Conservation (phyloP, 257 asterid genomes). For the Fraxinus anomala region DNA sequence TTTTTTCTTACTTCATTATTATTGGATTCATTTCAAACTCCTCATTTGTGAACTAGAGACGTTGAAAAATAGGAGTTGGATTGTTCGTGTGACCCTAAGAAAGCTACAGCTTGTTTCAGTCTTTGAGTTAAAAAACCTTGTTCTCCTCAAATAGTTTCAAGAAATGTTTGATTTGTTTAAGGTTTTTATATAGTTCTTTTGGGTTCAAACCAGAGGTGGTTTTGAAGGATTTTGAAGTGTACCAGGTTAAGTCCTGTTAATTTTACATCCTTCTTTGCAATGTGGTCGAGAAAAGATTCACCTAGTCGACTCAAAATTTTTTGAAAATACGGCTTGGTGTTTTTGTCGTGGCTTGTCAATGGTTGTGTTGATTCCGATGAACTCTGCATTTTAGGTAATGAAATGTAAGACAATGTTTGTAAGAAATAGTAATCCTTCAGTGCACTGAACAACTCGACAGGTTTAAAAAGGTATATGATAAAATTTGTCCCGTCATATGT, state of each 20-base stretch:
- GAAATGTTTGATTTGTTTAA: not conserved
- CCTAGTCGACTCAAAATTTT: not conserved
- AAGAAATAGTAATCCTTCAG: not conserved
- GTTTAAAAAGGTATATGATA: too few species aligned
- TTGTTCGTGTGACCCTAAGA: too few species aligned
- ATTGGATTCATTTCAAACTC: too few species aligned
- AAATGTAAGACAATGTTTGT: not conserved
- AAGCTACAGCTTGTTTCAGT: not conserved
- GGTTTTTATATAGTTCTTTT: not conserved
- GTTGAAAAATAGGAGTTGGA: too few species aligned
- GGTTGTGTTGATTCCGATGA: not conserved
- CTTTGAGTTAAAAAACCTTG: not conserved
- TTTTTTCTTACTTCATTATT: too few species aligned
- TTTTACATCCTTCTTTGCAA: not conserved
- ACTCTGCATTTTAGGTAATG: not conserved
- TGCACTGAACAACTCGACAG: not conserved
- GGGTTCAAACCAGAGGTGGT: not conserved
- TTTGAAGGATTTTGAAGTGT: not conserved
- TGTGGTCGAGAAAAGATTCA: not conserved
- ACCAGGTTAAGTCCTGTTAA: not conserved
- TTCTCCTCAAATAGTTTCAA: not conserved
- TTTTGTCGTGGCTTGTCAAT: too few species aligned
- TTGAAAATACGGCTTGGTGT: not conserved
- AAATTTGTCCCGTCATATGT: too few species aligned
- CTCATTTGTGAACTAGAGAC: too few species aligned